Conservation (phyloP, 1,139 yeast species). For the Magnusiomyces tetraspermus region DNA sequence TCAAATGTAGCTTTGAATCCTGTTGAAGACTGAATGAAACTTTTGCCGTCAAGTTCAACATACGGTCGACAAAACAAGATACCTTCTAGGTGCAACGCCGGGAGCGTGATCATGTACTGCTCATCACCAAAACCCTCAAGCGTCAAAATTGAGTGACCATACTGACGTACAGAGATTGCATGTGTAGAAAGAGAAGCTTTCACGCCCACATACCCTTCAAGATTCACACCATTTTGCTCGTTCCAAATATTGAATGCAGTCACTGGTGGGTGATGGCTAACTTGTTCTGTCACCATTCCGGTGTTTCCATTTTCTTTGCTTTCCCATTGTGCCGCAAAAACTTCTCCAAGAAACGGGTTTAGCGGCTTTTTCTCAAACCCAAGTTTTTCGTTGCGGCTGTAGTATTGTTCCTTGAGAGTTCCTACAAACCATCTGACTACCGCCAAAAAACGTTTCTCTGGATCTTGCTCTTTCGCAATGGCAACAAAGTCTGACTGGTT, state of each 20-base stretch:
- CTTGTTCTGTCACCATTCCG: constrained; percentile 75
- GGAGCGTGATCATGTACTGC: constrained; percentile 72
- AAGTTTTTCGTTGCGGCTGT: constrained; percentile 81
- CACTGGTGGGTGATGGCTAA: constrained; percentile 91
- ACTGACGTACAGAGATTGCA: constrained; percentile 75
- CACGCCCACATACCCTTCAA: constrained; percentile 86
- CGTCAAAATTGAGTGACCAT: constrained; percentile 75
- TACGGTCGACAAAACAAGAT: constrained; percentile 81
- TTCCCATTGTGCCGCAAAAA: constrained; percentile 81
- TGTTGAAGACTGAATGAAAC: constrained; percentile 68
- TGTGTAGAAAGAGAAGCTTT: constrained; percentile 76
- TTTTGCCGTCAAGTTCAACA: constrained; percentile 70
- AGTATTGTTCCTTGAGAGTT: constrained; percentile 84
- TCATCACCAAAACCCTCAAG: constrained; percentile 51
- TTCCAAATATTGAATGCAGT: constrained; percentile 79
- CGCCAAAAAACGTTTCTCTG: constrained; percentile 56
- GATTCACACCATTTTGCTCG: constrained; percentile 53
- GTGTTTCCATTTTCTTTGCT: constrained; percentile 40
- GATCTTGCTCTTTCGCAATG: constrained; percentile 44
- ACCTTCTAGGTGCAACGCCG: constrained; percentile 94
- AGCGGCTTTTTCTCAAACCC: constrained; percentile 94
- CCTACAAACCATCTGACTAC: constrained; percentile 89
- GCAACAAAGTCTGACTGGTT: constrained; percentile 75
- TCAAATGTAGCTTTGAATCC: constrained; percentile 72
- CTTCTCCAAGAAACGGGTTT: constrained; percentile 89